phyloP scores from a whole-genome alignment of 2,329 filamentous ascomycete species.

The Arthrobotrys conoides region DNA sequence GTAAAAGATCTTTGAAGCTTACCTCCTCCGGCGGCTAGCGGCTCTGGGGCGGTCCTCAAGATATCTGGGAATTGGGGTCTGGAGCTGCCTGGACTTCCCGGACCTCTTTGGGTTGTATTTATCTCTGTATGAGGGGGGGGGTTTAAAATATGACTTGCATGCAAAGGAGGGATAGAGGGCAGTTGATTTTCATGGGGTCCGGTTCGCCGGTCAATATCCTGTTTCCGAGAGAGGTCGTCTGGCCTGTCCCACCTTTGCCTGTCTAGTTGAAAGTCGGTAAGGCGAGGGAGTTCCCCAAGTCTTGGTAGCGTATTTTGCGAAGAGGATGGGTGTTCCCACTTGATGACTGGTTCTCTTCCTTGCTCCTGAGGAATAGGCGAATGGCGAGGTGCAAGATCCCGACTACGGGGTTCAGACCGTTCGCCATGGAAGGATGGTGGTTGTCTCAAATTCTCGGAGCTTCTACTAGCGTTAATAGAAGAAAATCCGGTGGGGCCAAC shows the following conservation, averaged over 20 bases:
- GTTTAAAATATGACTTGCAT: conserved; percentile 52
- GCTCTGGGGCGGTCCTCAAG: conserved; percentile 55
- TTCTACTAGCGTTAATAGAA: conserved; percentile 53
- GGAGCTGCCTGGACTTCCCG: conserved; percentile 50
- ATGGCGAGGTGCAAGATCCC: conserved; percentile 39
- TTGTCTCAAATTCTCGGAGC: conserved; percentile 47
- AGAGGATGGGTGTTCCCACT: conserved; percentile 48
- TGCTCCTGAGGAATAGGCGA: conserved; percentile 46
- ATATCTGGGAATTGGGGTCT: conserved; percentile 52
- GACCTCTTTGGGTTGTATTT: conserved; percentile 46
- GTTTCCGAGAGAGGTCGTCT: conserved; percentile 50
- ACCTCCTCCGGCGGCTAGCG: conserved; percentile 55
- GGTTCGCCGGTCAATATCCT: conserved; percentile 48
- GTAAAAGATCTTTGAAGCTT: conserved; percentile 58
- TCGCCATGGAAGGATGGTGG: conserved; percentile 31
- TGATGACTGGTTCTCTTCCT: conserved; percentile 37
- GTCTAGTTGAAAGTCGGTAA: conserved; percentile 52
- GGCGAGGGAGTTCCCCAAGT: conserved; percentile 49
- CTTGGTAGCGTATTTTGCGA: conserved; percentile 45
- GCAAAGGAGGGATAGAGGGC: conserved; percentile 55
- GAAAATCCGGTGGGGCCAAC: conserved; percentile 39
- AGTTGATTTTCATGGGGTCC: conserved; percentile 51
- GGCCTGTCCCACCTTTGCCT: conserved; percentile 54
- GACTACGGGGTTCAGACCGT: conserved; percentile 33
- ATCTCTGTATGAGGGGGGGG: conserved; percentile 36